Conservation (phyloP, 164 flowering plant genomes). For the Brasenia schreberi region DNA sequence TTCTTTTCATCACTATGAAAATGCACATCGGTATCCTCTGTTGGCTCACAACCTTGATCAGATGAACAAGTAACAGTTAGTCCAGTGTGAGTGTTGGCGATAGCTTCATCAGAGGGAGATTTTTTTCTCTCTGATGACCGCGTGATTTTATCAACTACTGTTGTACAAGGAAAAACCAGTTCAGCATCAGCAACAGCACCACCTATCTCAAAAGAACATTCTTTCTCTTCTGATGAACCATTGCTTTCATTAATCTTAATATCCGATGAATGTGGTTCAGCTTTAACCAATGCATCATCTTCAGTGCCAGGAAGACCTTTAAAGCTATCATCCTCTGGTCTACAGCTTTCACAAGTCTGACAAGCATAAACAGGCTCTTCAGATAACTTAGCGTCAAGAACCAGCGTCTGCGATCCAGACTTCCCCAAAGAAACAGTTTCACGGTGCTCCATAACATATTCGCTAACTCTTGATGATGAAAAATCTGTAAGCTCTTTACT, state of each 20-base stretch:
- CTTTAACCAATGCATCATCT: neutral
- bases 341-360: neutral
- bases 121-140: too few species aligned
- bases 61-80: neutral
- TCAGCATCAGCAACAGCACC: neutral
- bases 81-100: neutral
- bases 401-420: neutral
- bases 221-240: neutral
- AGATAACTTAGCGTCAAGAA: neutral
- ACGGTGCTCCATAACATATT: neutral
- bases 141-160: too few species aligned
- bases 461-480: neutral
- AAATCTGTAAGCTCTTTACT: neutral
- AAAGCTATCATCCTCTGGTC: neutral
- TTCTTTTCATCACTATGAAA: constrained; percentile 5
- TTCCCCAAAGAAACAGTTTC: neutral
- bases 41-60: constrained; percentile 4
- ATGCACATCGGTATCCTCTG: neutral
- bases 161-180: neutral
- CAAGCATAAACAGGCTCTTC: neutral
- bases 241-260: too few species aligned
- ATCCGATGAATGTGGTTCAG: neutral
- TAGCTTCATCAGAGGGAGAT: constrained; percentile 3
- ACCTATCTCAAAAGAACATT: neutral
- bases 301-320: neutral